Conservation (phyloP, 1,284 basidiomycete species). For the Wallemia ichthyophaga region DNA sequence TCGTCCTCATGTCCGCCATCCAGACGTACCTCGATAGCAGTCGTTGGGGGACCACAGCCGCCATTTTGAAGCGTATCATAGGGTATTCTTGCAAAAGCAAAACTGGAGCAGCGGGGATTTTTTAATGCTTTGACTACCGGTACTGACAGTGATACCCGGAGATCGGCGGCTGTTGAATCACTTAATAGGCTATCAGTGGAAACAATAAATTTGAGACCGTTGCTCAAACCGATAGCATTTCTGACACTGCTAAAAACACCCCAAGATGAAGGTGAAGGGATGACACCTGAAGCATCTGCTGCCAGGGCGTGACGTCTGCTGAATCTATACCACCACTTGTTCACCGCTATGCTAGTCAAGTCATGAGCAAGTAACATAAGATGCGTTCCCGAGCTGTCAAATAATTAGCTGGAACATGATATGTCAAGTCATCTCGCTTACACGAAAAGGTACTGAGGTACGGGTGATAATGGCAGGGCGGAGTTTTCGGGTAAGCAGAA, state of each 20-base stretch:
- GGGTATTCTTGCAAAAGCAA: not conserved
- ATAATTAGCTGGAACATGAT: not conserved
- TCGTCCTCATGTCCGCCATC: not conserved
- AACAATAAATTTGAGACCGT: not conserved
- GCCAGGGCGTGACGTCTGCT: not conserved
- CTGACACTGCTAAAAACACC: not conserved
- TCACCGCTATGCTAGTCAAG: not conserved
- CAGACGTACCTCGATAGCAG: not conserved
- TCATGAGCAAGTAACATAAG: not conserved
- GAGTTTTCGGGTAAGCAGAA: not conserved
- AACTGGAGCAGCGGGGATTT: not conserved
- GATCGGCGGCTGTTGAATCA: not conserved
- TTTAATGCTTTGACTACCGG: not conserved
- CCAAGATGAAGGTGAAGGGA: not conserved
- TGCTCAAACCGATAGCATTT: not conserved
- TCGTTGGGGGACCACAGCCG: not conserved
- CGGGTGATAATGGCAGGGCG: not conserved
- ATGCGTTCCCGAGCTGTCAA: not conserved
- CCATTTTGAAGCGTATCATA: not conserved
- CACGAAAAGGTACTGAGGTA: constrained; percentile 1
- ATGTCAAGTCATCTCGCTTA: not conserved
- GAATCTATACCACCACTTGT: not conserved
- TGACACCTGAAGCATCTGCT: not conserved
- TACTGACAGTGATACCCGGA: not conserved
- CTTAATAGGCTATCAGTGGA: not conserved